These are phyloP conservation scores for Malus hybrid DNA, from an alignment of 331 rosid species.

Conservation along the genomic window DNA sequence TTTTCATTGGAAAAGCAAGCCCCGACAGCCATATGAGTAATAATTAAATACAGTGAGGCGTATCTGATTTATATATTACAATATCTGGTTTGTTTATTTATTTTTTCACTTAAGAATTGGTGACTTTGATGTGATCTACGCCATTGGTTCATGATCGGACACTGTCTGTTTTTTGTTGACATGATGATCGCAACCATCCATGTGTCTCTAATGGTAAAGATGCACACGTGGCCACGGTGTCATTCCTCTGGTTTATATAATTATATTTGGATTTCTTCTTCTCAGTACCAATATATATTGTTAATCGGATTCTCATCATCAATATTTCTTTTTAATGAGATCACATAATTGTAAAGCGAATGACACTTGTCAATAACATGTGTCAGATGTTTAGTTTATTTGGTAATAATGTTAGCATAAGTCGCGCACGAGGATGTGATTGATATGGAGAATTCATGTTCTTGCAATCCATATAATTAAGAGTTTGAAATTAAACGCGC, in stretches of 20 bases:
- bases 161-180: neutral
- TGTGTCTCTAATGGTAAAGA: conserved; percentile 13
- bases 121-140: conserved; percentile 19
- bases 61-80: conserved; percentile 1
- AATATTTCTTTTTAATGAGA: neutral
- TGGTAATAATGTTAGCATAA: neutral
- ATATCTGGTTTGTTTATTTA: neutral
- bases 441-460: neutral
- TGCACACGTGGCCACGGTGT: conserved; percentile 46
- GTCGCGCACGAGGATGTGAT: accelerated
- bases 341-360: neutral
- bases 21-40: conserved; percentile 11
- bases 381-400: too few relatives aligned
- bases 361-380: neutral
- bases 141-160: conserved; percentile 4
- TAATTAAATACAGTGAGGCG: conserved; percentile 13
- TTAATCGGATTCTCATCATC: too few relatives aligned
- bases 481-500: neutral
- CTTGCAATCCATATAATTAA: too few relatives aligned
- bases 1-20: neutral
- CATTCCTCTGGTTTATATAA: neutral
- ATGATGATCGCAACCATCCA: conserved; percentile 5
- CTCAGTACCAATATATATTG: too few relatives aligned
- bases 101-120: neutral
- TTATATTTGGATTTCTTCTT: too few relatives aligned